Evolutionary conservation across 108 stramenopile species (phyloP).

Genomic region (Conticribra weissflogii): DNA sequence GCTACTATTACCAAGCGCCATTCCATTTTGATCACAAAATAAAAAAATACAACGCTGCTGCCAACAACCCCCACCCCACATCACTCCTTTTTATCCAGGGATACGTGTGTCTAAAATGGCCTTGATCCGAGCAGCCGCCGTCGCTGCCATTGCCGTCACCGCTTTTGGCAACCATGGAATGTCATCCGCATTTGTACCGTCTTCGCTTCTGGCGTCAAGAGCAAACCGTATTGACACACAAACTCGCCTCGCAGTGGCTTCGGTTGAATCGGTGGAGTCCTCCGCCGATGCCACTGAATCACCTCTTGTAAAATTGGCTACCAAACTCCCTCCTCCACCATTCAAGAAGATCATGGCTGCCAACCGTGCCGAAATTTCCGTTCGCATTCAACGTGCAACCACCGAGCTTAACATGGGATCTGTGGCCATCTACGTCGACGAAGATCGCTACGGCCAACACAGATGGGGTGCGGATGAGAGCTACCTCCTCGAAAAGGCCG

Average conservation of each 20-base stretch:
- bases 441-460: slow-evolving; percentile 94
- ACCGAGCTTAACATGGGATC: slow-evolving; percentile 82
- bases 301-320: not conserved
- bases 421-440: slow-evolving; percentile 87
- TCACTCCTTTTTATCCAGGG: no score
- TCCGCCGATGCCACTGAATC: not conserved
- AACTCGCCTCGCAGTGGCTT: no score
- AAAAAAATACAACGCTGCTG: no score
- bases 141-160: not conserved
- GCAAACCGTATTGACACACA: no score
- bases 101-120: no score
- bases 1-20: no score
- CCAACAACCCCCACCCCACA: no score
- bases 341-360: slow-evolving; percentile 74
- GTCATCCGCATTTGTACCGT: not conserved
- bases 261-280: no score
- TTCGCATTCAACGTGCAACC: slow-evolving; percentile 91
- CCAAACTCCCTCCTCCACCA: slow-evolving; percentile 32
- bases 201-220: not conserved
- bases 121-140: slow-evolving; percentile 1
- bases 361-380: slow-evolving; percentile 95
- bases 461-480: slow-evolving; percentile 88
- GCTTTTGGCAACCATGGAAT: not conserved
- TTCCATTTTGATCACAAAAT: no score
- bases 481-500: slow-evolving; percentile 65